Conservation (phyloP, 2,329 filamentous ascomycete species). For the Didymella arachidicola region DNA sequence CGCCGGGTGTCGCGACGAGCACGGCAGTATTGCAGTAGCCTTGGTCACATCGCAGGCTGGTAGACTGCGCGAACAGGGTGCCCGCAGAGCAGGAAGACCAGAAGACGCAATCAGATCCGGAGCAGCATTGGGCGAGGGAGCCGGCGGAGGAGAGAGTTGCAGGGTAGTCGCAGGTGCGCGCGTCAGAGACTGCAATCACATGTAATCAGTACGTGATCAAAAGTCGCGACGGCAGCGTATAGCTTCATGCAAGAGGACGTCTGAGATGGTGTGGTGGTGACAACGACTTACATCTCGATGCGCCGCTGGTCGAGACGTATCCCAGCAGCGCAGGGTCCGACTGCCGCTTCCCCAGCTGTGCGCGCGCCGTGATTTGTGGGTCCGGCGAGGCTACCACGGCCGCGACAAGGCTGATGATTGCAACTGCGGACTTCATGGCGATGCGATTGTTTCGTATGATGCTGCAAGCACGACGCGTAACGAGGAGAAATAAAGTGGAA, state of each 20-base stretch:
- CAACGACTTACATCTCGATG: conserved; percentile 28
- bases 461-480: not conserved
- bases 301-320: conserved; percentile 28
- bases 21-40: conserved; percentile 38
- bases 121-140: conserved; percentile 36
- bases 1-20: conserved; percentile 31
- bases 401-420: conserved; percentile 18
- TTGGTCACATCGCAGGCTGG: conserved; percentile 33
- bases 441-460: not conserved
- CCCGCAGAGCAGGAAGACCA: conserved; percentile 33
- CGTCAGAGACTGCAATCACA: conserved; percentile 25
- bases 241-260: not conserved
- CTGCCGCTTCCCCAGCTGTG: conserved; percentile 31
- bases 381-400: conserved; percentile 25
- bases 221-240: not conserved
- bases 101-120: conserved; percentile 27
- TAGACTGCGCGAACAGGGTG: conserved; percentile 28
- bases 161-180: conserved; percentile 36
- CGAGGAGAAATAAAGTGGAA: not conserved
- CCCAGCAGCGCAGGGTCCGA: conserved; percentile 32
- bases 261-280: not conserved
- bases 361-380: conserved; percentile 32
- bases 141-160: conserved; percentile 32
- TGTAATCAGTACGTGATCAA: not conserved
- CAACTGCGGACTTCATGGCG: conserved; percentile 24